These are phyloP conservation scores for Magnaporthiopsis incrustans DNA, from an alignment of 2,329 filamentous ascomycete genomes.

Conservation along the genomic window DNA sequence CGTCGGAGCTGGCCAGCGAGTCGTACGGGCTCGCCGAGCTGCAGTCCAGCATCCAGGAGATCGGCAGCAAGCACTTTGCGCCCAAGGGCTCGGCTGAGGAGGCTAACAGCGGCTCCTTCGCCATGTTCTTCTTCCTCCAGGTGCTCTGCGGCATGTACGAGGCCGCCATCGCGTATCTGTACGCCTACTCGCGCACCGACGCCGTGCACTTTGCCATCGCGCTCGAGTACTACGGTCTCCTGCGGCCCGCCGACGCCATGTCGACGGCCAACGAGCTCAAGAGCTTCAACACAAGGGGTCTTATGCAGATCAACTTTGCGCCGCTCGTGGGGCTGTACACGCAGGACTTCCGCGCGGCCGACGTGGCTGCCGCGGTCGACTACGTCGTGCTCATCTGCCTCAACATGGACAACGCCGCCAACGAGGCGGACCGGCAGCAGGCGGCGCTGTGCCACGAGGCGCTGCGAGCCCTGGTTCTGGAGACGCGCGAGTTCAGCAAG, in stretches of 20 bases:
- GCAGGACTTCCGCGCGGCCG: conserved; percentile 84
- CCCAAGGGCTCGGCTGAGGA: conserved; percentile 72
- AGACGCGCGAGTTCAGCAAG: conserved; percentile 91
- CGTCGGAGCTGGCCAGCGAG: conserved; percentile 57
- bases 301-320: conserved; percentile 87
- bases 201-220: conserved; percentile 92
- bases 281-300: conserved; percentile 57
- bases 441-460: conserved; percentile 83
- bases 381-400: conserved; percentile 89
- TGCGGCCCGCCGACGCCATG: conserved; percentile 78
- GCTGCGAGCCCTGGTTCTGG: conserved; percentile 87
- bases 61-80: conserved; percentile 78
- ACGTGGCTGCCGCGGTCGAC: conserved; percentile 83
- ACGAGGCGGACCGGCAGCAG: conserved; percentile 65
- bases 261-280: conserved; percentile 63
- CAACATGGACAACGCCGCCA: conserved; percentile 56
- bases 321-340: conserved; percentile 94
- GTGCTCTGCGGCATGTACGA: conserved; percentile 89
- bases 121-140: conserved; percentile 90
- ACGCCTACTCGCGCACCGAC: conserved; percentile 84
- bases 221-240: conserved; percentile 78
- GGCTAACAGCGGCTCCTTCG: conserved; percentile 60
- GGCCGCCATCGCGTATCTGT: conserved; percentile 84
- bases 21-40: conserved; percentile 60
- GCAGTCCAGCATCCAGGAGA: conserved; percentile 74